These are phyloP conservation scores for Pilasporangium apinafurcum DNA, from an alignment of 352 stramenopile species.

Conservation along the genomic window DNA sequence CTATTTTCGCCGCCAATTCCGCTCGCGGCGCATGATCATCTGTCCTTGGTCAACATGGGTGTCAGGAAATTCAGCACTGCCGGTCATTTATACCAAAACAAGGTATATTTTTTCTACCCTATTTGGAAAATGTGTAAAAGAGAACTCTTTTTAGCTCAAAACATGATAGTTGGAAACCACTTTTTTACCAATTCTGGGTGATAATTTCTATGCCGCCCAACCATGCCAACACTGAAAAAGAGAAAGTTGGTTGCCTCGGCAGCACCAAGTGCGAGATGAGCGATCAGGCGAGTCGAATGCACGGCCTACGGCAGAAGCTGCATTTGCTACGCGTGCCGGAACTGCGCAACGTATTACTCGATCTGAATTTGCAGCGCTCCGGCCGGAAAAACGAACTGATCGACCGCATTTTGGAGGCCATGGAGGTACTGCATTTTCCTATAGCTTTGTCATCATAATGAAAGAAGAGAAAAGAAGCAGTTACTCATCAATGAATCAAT, in stretches of 20 bases:
- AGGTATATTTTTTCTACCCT: slow-evolving; percentile 1
- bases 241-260: slow-evolving; percentile 2
- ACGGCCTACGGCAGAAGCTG: slow-evolving; percentile 39
- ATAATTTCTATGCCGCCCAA: too few species aligned
- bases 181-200: not conserved
- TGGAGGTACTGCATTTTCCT: slow-evolving; percentile 34
- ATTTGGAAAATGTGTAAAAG: too few species aligned
- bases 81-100: slow-evolving; percentile 7
- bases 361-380: slow-evolving; percentile 61
- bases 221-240: slow-evolving; percentile 9
- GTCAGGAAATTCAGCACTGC: slow-evolving; percentile 2
- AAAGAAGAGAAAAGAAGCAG: not conserved
- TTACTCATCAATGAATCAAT: too few species aligned
- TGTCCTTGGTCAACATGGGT: not conserved
- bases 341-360: slow-evolving; percentile 62
- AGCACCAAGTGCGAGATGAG: not conserved
- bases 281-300: slow-evolving; percentile 18
- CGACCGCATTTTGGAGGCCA: slow-evolving; percentile 53
- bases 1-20: slow-evolving; percentile 1
- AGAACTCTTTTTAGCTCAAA: not conserved
- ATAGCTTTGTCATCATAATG: not conserved
- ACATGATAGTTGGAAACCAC: not conserved
- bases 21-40: slow-evolving; percentile 1
- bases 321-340: slow-evolving; percentile 63
- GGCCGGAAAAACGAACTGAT: slow-evolving; percentile 77